These are phyloP conservation scores for Acacia crassicarpa DNA, from an alignment of 306 rosid genomes.

Conservation along the genomic window DNA sequence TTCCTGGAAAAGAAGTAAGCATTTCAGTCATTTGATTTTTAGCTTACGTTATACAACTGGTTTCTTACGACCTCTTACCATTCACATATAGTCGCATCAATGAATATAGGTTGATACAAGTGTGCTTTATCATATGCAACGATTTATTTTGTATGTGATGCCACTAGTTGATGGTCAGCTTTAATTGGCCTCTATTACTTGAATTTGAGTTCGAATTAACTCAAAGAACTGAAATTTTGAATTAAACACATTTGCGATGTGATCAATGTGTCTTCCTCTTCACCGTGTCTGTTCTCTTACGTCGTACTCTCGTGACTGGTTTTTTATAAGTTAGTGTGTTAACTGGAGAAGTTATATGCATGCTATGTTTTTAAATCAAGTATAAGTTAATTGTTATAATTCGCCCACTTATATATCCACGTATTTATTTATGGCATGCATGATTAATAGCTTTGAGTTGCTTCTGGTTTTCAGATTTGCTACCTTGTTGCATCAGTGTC, in stretches of 20 bases:
- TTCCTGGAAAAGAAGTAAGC: constrained; percentile 80
- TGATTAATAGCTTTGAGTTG: constrained; percentile 6
- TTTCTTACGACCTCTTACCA: neutral
- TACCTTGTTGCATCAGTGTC: constrained; percentile 71
- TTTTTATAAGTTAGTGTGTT: neutral
- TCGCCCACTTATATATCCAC: neutral
- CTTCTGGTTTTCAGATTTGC: constrained; percentile 53
- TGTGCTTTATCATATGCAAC: neutral
- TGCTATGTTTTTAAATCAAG: neutral
- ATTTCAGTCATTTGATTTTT: neutral
- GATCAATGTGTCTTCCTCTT: neutral
- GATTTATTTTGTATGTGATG: neutral
- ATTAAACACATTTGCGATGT: neutral
- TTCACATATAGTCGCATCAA: neutral
- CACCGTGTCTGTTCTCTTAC: neutral
- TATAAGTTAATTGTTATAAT: constrained; percentile 1
- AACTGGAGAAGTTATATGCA: constrained; percentile 1
- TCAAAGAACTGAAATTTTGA: neutral
- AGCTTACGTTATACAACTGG: neutral
- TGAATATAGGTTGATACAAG: neutral
- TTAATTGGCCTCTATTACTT: neutral
- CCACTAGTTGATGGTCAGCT: neutral
- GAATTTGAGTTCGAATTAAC: constrained; percentile 1
- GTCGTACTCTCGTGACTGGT: neutral
- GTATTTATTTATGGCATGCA: neutral